Percentiles rank a stretch among this genome's conserved stretches.
Conservation (phyloP, 2,329 filamentous ascomycete species). For the Cylindrodendrum hubeiense region DNA sequence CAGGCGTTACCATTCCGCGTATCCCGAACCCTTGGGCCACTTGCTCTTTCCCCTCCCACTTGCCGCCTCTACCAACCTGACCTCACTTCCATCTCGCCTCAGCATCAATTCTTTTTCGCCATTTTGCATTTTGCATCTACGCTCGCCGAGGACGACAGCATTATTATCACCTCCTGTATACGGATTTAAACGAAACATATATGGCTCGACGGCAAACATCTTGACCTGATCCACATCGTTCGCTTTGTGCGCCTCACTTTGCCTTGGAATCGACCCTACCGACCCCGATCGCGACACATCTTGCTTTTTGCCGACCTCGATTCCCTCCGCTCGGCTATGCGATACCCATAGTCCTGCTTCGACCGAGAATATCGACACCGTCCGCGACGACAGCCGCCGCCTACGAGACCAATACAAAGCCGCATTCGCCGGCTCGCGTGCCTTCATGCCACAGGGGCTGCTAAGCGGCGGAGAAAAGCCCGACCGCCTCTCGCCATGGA, state of each 20-base stretch:
- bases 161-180: not conserved
- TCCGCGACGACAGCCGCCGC: not conserved
- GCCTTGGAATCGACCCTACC: not conserved
- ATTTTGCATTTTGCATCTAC: too few relatives aligned
- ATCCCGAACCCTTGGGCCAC: not conserved
- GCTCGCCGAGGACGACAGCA: not conserved
- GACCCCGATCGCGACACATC: not conserved
- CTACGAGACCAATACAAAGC: not conserved
- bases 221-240: not conserved
- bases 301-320: not conserved
- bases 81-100: not conserved
- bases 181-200: not conserved
- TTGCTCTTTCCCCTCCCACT: not conserved
- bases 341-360: not conserved
- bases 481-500: constrained; percentile 18
- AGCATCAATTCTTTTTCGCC: not conserved
- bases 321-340: not conserved
- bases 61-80: not conserved
- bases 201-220: not conserved
- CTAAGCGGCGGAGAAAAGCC: constrained; percentile 18
- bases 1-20: not conserved
- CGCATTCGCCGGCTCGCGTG: not conserved
- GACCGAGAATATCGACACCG: not conserved
- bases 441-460: constrained; percentile 6
- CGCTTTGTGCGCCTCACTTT: not conserved